phyloP scores from a whole-genome alignment of 169 alveolate species.

The Cystoisospora suis region DNA sequence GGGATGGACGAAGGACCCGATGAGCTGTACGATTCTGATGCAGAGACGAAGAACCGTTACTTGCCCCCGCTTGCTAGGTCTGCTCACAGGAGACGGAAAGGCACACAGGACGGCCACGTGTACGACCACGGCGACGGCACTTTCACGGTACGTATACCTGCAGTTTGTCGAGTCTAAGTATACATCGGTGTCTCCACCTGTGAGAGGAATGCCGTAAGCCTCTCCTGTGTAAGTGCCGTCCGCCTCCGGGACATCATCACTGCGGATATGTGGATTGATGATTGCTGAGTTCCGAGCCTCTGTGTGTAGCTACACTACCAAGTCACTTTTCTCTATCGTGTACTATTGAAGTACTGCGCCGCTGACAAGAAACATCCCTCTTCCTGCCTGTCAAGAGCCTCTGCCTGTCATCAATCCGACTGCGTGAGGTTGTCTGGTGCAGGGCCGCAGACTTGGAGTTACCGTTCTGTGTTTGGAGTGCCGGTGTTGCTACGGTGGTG shows the following conservation, averaged over 20 bases:
- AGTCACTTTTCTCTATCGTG: neutral
- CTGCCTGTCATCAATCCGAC: too few relatives aligned
- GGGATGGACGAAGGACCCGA: neutral
- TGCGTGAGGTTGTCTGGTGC: too few relatives aligned
- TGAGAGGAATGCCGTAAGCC: neutral
- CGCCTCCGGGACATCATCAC: neutral
- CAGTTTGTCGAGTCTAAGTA: neutral
- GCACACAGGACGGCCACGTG: conserved; percentile 16
- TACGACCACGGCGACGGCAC: conserved; percentile 38
- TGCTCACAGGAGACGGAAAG: neutral
- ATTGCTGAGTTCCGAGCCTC: neutral
- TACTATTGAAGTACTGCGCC: too few relatives aligned
- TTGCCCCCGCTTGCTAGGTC: neutral
- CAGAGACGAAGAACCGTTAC: neutral
- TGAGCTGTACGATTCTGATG: conserved; percentile 10
- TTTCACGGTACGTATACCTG: neutral
- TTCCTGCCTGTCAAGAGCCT: too few relatives aligned
- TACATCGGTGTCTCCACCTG: neutral
- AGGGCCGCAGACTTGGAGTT: too few relatives aligned
- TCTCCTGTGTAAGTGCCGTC: neutral
- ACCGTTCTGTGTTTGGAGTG: too few relatives aligned
- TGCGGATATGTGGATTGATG: neutral
- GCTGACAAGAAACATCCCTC: too few relatives aligned
- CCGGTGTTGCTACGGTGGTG: too few relatives aligned
- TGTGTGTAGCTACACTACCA: neutral